phyloP scores from a whole-genome alignment of 768 basidiomycete species.

The Boletales sp. region DNA sequence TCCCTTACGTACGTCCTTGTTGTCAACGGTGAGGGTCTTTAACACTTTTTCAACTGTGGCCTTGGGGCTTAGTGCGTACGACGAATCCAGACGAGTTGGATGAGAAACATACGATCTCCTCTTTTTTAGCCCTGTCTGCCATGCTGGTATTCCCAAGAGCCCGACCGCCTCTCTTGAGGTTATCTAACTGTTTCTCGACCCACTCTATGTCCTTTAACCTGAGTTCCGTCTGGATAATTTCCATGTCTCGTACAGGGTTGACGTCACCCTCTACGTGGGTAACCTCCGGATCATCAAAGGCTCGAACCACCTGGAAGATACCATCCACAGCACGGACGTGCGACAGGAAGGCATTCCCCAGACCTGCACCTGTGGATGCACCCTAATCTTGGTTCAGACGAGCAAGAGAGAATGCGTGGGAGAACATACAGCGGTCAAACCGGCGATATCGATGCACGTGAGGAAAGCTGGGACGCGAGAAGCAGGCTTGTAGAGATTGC shows the following conservation, averaged over 20 bases:
- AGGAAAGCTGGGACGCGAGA: constrained; percentile 90
- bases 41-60: constrained; percentile 83
- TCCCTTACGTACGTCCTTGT: constrained; percentile 87
- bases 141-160: constrained; percentile 71
- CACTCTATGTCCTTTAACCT: constrained; percentile 98
- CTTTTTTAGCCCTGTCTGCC: constrained; percentile 93
- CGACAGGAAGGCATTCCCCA: constrained; percentile 96
- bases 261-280: constrained; percentile 99
- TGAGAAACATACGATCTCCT: constrained; percentile 72
- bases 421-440: constrained; percentile 78
- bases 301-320: constrained; percentile 97
- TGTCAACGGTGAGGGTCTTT: constrained; percentile 72
- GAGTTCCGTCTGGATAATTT: constrained; percentile 92
- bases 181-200: constrained; percentile 89
- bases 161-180: constrained; percentile 69
- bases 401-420: constrained; percentile 1
- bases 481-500: constrained; percentile 83
- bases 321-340: constrained; percentile 98
- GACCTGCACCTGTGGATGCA: constrained; percentile 95
- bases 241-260: constrained; percentile 93
- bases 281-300: constrained; percentile 99
- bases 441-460: constrained; percentile 98
- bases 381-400: constrained; percentile 47
- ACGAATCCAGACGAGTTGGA: background rate
- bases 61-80: constrained; percentile 36